Evolutionary conservation across 2,329 filamentous ascomycete species (phyloP).

Genomic region (Mycocentrospora acerina): DNA sequence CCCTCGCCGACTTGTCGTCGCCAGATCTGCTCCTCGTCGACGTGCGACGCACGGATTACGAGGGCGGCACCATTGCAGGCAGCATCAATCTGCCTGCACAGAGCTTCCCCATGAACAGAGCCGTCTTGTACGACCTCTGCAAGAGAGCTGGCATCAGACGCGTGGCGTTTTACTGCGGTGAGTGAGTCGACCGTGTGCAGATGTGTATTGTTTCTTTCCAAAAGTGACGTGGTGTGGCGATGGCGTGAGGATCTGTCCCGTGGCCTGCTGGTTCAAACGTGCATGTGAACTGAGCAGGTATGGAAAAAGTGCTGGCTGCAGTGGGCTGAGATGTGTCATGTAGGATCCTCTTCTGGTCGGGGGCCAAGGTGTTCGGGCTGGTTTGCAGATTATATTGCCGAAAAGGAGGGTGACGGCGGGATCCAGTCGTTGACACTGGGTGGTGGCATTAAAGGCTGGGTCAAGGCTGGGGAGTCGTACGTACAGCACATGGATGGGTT

Average conservation of each 20-base stretch:
- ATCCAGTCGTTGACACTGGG: constrained; percentile 47
- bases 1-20: constrained; percentile 38
- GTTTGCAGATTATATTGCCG: constrained; percentile 40
- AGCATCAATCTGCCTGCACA: constrained; percentile 52
- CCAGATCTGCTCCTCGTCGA: constrained; percentile 46
- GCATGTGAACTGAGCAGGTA: constrained; percentile 1
- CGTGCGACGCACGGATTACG: constrained; percentile 51
- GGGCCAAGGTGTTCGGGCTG: constrained; percentile 40
- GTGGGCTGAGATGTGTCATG: constrained; percentile 16
- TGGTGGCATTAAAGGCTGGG: constrained; percentile 50
- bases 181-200: constrained; percentile 9
- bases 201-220: neutral
- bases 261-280: constrained; percentile 2
- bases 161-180: constrained; percentile 52
- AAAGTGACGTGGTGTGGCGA: constrained; percentile 8
- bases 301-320: too few species aligned
- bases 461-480: constrained; percentile 43
- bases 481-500: constrained; percentile 45
- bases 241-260: constrained; percentile 22
- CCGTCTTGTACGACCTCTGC: constrained; percentile 47
- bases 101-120: constrained; percentile 49
- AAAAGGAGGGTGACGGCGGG: constrained; percentile 36
- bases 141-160: constrained; percentile 48
- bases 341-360: constrained; percentile 38
- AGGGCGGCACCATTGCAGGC: constrained; percentile 48